Percentiles rank a stretch among this genome's conserved stretches.
Evolutionary conservation across 2,329 filamentous ascomycete species (phyloP).

Genomic region (Fusarium oligoseptatum): DNA sequence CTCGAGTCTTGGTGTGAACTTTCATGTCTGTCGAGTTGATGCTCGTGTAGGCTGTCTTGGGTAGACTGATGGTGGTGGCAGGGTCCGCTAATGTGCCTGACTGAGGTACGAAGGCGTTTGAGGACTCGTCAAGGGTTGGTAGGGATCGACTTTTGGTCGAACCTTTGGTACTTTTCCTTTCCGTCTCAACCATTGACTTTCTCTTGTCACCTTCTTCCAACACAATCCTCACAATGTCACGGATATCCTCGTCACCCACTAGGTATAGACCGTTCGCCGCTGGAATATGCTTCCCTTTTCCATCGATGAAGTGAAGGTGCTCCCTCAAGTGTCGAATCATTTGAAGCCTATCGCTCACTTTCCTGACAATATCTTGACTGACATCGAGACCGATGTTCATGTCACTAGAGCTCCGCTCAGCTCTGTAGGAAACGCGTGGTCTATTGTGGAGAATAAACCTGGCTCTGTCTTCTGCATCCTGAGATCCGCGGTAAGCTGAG

Average conservation of each 20-base stretch:
- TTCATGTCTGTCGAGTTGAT: constrained; percentile 39
- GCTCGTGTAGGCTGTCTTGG: constrained; percentile 49
- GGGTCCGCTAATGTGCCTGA: constrained; percentile 46
- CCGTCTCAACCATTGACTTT: neutral
- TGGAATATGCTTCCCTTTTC: constrained; percentile 21
- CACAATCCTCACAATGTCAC: constrained; percentile 40
- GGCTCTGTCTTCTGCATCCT: neutral
- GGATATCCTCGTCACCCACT: constrained; percentile 40
- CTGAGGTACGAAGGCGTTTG: constrained; percentile 44
- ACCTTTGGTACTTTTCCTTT: constrained; percentile 16
- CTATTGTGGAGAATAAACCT: neutral
- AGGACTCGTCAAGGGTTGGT: constrained; percentile 37
- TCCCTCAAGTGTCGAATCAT: constrained; percentile 27
- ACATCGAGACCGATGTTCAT: constrained; percentile 16
- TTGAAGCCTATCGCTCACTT: constrained; percentile 40
- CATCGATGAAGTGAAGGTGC: constrained; percentile 32
- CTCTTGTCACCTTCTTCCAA: constrained; percentile 31
- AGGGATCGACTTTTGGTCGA: constrained; percentile 20
- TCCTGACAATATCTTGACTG: constrained; percentile 29
- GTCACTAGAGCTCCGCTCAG: neutral
- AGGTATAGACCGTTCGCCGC: constrained; percentile 38
- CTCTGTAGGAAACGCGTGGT: neutral
- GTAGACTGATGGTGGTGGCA: constrained; percentile 52
- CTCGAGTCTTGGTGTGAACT: constrained; percentile 37
- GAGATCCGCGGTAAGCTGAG: constrained; percentile 34